Evolutionary conservation across 2,329 filamentous ascomycete genomes (phyloP), one percentile per base, ranked within the genome.

Genomic region (Fusarium chuoi): DNA sequence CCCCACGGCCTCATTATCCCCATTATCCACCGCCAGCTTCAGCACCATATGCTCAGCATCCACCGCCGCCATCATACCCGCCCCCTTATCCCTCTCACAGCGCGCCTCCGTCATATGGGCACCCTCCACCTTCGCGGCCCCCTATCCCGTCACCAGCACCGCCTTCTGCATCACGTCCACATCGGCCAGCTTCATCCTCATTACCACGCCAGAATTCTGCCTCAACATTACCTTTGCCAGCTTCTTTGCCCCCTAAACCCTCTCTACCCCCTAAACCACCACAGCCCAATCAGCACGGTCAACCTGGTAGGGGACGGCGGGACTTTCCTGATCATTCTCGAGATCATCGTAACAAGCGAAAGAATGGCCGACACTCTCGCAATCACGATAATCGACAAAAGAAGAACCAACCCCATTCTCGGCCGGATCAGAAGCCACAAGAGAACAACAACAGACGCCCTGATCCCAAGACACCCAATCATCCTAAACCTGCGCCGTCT

Each of bases 241-340:
- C 80, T n/a, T 78, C 77, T 12, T 77, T 82, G 13, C 81, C 81
- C 11, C 80, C 80, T 10, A 82, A 80, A 51, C 81, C 80, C 6
- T 77, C 81, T 51, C 75, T 80, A 18, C 80, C 80, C 6, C 77
- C 79, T 18, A 81, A 81, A 52, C 80, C 79, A 10, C 70, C 80
- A 74, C 24, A 77, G 22, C 59, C 70, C n/a, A 68, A 65, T 15
- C 67, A 70, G 51, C 67, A 70, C 49, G 65, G 65, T 20, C 67
- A 66, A 35, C 48, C 61, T n/a, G 66, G 70, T 42, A 59, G 77
- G 57, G 78, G 73, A 35, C 66, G 71, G 17, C 76, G 76, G 38
- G 76, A 79, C 42, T 78, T 79, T 51, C 64, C 76, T 18, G 78
- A 81, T 17, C 63, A 77, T 26, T 70, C 76, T 45, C 78, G 78